Base-by-base conservation (phyloP, 2,329 filamentous ascomycete species). In the Diaporthe sp. region DNA sequence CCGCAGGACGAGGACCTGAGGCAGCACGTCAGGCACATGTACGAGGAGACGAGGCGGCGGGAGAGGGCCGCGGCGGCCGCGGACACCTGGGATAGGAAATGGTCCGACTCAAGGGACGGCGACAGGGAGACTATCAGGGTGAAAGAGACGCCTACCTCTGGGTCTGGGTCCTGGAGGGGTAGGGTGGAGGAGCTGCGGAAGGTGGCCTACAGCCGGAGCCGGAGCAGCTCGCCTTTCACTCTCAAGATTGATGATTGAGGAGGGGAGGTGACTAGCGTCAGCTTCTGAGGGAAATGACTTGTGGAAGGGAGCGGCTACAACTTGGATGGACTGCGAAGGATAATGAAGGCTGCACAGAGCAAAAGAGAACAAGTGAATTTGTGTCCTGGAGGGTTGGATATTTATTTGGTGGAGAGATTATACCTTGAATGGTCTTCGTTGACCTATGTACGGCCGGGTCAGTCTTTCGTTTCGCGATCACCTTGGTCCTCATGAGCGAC, bases 1-100 rank as follows among this genome's bases (percentile, higher is more conserved):
- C 58, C 72, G 9, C 72, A 76, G 44, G 72, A 75, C 28, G 75
- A 75, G 58, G 72, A 72, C 15, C 67, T 72, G 37, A 44, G 75
- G 65, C 57, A 63, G 42, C 72, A 75, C 25, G 72, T 68, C 8
- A 25, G 51, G 34, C 67, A 42, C 15, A 57, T 72, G 75, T 75
- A 72, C 47, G 72, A 71, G 49, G 72, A 72, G 31, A 61, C 72
- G 31, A 47, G 67, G 65, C 53, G 67, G 67, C 72, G 72, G 4
- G 75, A 72, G 72, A 49, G 58, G 49, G 44, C 34, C 6, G 71
- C 71, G 2, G 57, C n/a, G 17, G 51, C 47, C 10, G n/a, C 49
- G 25, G 57, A 70, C 28, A 65, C 22, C 22, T 47, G 60, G 12
- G 68, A 60, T 8, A 67, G 31, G 67, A 47, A 72, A 34, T 53